Evolutionary conservation across 371 early-diverging fungal genomes (phyloP).

Genomic region (Mortierella sp.): DNA sequence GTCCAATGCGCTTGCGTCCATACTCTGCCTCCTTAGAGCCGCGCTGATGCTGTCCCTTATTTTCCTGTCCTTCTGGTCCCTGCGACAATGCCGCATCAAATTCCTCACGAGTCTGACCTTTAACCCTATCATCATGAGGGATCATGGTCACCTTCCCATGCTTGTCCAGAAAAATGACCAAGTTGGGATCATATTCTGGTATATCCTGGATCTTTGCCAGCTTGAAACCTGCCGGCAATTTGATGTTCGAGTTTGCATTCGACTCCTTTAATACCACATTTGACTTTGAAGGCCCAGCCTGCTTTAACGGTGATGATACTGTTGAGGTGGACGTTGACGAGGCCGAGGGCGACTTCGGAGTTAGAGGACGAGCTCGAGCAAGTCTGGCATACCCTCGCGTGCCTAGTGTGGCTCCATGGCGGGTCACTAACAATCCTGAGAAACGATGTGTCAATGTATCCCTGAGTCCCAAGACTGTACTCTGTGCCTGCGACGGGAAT

Average conservation of each 20-base stretch:
- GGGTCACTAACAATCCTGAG: conserved; percentile 16
- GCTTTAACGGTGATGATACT: background rate
- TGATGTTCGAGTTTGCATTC: conserved; percentile 6
- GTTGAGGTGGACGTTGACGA: background rate
- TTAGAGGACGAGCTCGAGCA: conserved; percentile 21
- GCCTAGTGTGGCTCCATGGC: background rate
- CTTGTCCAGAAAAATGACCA: conserved; percentile 53
- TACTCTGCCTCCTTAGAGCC: conserved; percentile 79
- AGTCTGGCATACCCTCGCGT: conserved; percentile 36
- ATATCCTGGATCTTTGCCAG: conserved; percentile 15
- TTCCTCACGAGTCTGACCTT: conserved; percentile 25
- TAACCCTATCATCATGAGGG: conserved; percentile 43
- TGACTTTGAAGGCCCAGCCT: background rate
- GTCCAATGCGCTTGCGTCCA: conserved; percentile 78
- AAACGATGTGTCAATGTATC: conserved; percentile 9
- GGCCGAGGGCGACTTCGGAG: conserved; percentile 19
- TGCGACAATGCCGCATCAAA: conserved; percentile 1
- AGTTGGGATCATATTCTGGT: conserved; percentile 42
- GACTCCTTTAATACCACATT: too few relatives aligned
- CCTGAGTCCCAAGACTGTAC: conserved; percentile 1
- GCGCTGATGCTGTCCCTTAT: conserved; percentile 48
- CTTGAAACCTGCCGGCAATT: conserved; percentile 25
- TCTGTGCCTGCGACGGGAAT: conserved; percentile 10
- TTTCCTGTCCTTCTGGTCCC: background rate
- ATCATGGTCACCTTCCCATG: conserved; percentile 48